Evolutionary conservation across 805 yeast species (phyloP).

Genomic region (Candida xiaguanensis): DNA sequence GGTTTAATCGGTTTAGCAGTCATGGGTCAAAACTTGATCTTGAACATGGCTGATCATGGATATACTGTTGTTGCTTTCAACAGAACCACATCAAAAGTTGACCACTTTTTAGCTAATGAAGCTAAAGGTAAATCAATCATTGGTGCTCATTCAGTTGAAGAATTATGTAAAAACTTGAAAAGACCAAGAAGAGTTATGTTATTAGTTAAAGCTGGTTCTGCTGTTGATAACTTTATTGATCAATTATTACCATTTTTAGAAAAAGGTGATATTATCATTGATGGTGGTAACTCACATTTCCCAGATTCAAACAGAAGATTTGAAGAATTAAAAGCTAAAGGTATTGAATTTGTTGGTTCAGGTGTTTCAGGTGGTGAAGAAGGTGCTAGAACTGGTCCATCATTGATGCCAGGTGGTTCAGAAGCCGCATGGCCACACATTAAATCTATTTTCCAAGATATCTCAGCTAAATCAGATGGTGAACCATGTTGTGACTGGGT

Average conservation of each 20-base stretch:
- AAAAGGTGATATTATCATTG: constrained; percentile 96
- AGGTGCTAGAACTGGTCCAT: constrained; percentile 99
- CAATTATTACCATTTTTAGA: constrained; percentile 89
- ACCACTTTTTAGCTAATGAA: constrained; percentile 86
- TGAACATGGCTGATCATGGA: constrained; percentile 98
- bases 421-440: constrained; percentile 98
- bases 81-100: constrained; percentile 96
- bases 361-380: constrained; percentile 99
- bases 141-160: constrained; percentile 92
- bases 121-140: constrained; percentile 96
- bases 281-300: constrained; percentile 99
- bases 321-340: constrained; percentile 82
- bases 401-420: constrained; percentile 99
- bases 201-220: constrained; percentile 93
- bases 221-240: constrained; percentile 88
- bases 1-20: constrained; percentile 99
- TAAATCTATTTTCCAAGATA: constrained; percentile 92
- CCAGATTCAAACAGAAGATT: constrained; percentile 97
- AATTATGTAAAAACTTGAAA: constrained; percentile 83
- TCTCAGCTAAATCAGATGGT: constrained; percentile 94
- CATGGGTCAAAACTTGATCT: constrained; percentile 97
- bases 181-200: constrained; percentile 94
- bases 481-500: constrained; percentile 99
- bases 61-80: constrained; percentile 97
- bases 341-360: constrained; percentile 90